Evolutionary conservation across 1,284 basidiomycete species (phyloP), one percentile per base, ranked within the genome.

Genomic region (Meripilus lineatus): DNA sequence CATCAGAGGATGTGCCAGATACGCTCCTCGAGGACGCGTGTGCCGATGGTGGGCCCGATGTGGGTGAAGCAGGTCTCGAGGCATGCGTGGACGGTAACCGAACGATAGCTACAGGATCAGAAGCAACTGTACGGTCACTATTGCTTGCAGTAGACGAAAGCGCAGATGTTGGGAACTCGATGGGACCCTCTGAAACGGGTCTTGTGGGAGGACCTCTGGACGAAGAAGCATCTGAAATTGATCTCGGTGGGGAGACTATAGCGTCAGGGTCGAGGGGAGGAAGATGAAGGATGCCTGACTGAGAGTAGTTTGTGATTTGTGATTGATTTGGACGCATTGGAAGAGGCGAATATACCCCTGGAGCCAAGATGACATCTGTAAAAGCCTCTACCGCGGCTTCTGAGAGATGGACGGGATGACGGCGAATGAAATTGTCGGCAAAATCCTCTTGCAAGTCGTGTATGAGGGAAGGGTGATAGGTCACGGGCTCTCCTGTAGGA

Each of bases 211-310:
- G n/a, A 30, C 28, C 28, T 8, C 28, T 30, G 10, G 48, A 46
- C 22, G 45, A 48, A 5, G 51, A 50, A n/a, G n/a, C n/a, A 17
- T 46, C 37, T 15, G 55, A 55, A n/a, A n/a, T n/a, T n/a, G n/a
- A n/a, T n/a, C n/a, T n/a, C n/a, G n/a, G n/a, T n/a, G n/a, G n/a
- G n/a, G n/a, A n/a, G n/a, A n/a, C n/a, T n/a, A n/a, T n/a, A n/a
- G n/a, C n/a, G n/a, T n/a, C n/a, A n/a, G n/a, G n/a, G 13, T 54
- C 38, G 35, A 57, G 8, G 14, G 75, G 71, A 2, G 68, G 65
- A 3, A 79, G 66, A 58, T 75, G 76, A 3, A 79, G 75, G 40
- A 79, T 62, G 7, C 72, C 74, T 24, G 65, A 64, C 46, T 74
- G 69, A 14, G 74, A 72, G 32, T 70, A 66, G 53, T 54, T 53